A percentile compares a stretch with the other conserved stretches of the same genome.
Evolutionary conservation across 78 protist genomes (phyloP).

Genomic region (Protostelium mycophagum): DNA sequence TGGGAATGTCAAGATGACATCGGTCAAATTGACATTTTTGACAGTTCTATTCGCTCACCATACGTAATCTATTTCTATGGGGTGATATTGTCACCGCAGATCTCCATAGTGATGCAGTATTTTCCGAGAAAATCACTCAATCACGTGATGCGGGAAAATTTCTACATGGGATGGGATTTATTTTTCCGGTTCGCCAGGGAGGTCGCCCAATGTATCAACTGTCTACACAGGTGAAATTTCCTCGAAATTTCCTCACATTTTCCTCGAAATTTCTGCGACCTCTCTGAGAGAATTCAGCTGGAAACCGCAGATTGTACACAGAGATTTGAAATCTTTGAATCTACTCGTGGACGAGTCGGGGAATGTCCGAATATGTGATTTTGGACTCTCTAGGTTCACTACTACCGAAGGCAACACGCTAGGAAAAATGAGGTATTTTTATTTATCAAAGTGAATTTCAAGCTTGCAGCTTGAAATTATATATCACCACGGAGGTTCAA

Average conservation of each 20-base stretch:
- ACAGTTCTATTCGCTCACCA: constrained; percentile 38
- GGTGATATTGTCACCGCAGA: constrained; percentile 29
- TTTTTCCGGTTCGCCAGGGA: constrained; percentile 60
- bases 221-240: constrained; percentile 40
- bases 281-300: too few species aligned
- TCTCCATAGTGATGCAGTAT: constrained; percentile 64
- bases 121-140: constrained; percentile 38
- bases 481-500: too few species aligned
- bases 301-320: constrained; percentile 54
- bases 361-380: constrained; percentile 51
- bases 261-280: neutral
- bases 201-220: constrained; percentile 26
- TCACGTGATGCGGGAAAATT: constrained; percentile 46
- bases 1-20: neutral
- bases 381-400: constrained; percentile 55
- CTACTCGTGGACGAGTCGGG: constrained; percentile 64
- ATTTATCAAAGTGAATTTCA: too few species aligned
- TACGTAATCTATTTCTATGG: constrained; percentile 52
- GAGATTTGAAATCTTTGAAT: constrained; percentile 57
- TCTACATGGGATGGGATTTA: constrained; percentile 57
- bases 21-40: neutral
- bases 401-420: constrained; percentile 28
- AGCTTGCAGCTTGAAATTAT: too few species aligned
- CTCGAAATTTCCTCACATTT: neutral
- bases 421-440: neutral